Evolutionary conservation across 1,284 basidiomycete genomes (phyloP).

Genomic region (Puccinia polysora): DNA sequence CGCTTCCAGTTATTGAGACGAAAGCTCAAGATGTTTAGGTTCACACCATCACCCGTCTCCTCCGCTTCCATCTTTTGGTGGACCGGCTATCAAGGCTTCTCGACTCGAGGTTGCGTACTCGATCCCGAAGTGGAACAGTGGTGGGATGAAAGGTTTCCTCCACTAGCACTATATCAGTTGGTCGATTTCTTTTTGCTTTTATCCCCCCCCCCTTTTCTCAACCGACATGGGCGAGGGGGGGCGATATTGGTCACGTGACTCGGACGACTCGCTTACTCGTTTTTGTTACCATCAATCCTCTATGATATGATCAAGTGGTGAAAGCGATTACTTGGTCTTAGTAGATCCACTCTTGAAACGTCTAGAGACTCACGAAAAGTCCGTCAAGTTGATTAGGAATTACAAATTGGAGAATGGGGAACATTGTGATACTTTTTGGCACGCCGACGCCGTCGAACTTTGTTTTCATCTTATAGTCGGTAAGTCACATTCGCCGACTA

Average conservation of each 20-base stretch:
- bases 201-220: neutral
- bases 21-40: slow-evolving; percentile 64
- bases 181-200: slow-evolving; percentile 19
- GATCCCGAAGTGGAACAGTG: slow-evolving; percentile 58
- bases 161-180: slow-evolving; percentile 58
- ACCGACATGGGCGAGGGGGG: too few species aligned
- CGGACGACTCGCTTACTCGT: neutral
- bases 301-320: slow-evolving; percentile 52
- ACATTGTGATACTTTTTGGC: slow-evolving; percentile 55
- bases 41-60: slow-evolving; percentile 62
- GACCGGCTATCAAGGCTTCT: slow-evolving; percentile 62
- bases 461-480: slow-evolving; percentile 31
- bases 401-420: slow-evolving; percentile 56
- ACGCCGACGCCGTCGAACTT: slow-evolving; percentile 37
- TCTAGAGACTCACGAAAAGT: slow-evolving; percentile 56
- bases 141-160: slow-evolving; percentile 61
- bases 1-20: slow-evolving; percentile 57
- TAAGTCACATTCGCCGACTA: too few species aligned
- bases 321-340: slow-evolving; percentile 58
- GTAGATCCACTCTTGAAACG: slow-evolving; percentile 58
- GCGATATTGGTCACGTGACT: too few species aligned
- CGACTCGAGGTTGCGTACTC: slow-evolving; percentile 60
- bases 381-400: slow-evolving; percentile 58
- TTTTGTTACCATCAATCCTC: too few species aligned
- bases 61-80: slow-evolving; percentile 55